These are phyloP conservation scores for Rhamnella rubrinervis DNA, from an alignment of 331 rosid species.

Conservation along the genomic window DNA sequence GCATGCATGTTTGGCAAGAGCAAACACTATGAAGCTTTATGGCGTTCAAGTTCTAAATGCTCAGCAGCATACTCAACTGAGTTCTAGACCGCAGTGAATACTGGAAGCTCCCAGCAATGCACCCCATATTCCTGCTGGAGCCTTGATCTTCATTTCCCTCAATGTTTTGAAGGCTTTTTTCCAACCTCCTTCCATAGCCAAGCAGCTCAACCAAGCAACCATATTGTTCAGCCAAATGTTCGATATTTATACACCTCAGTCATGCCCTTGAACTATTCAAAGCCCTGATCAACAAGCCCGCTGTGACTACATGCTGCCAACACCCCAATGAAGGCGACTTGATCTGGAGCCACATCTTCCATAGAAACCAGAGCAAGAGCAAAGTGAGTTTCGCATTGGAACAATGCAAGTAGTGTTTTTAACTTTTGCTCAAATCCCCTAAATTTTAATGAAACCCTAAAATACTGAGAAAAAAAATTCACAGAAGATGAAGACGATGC, in stretches of 20 bases:
- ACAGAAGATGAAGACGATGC: too few species aligned
- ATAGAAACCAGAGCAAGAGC: not conserved
- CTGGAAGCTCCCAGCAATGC: slow-evolving; percentile 45
- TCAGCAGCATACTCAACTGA: slow-evolving; percentile 26
- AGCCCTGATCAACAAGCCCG: slow-evolving; percentile 35
- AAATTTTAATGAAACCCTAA: too few species aligned
- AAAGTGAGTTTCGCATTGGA: too few species aligned
- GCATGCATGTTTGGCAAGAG: slow-evolving; percentile 48
- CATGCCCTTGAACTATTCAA: slow-evolving; percentile 29
- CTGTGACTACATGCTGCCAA: slow-evolving; percentile 42
- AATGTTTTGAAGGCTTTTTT: slow-evolving; percentile 35
- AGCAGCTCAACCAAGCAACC: slow-evolving; percentile 44
- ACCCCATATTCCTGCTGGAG: slow-evolving; percentile 37
- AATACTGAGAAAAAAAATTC: too few species aligned
- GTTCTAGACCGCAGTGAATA: slow-evolving; percentile 27
- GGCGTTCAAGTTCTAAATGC: slow-evolving; percentile 34
- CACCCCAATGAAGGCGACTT: slow-evolving; percentile 37
- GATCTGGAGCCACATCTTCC: slow-evolving; percentile 33
- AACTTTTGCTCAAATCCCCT: too few species aligned
- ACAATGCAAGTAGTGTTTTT: too few species aligned
- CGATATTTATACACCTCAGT: slow-evolving; percentile 23
- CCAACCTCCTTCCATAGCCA: slow-evolving; percentile 40
- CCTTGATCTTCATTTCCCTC: slow-evolving; percentile 28
- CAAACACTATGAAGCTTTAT: slow-evolving; percentile 35
- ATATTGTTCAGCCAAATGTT: too few species aligned